Base-by-base conservation (phyloP, 441 rosid species). In the Jatropha podagrica region DNA sequence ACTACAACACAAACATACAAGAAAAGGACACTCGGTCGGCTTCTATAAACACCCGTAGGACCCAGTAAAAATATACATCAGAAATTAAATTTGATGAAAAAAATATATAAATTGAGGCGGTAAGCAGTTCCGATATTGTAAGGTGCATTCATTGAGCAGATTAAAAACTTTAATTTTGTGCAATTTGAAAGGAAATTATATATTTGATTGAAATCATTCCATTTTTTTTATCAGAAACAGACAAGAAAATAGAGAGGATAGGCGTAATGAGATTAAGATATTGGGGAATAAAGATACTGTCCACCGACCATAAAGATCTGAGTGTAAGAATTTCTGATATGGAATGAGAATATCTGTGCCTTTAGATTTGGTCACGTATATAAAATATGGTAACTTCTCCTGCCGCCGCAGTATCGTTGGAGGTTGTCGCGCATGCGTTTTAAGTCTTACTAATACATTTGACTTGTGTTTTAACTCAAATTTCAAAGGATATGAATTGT, bases 231-330 rank as follows among this genome's bases (percentile, higher is more conserved):
- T 32, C 32, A 32, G 32, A 32, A 32, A 32, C 32, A 32, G 32
- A 32, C 1, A 32, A 32, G 32, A 32, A 32, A 32, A 32, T 2
- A 32, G 32, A 32, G 2, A 32, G 32, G 2, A 32, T 32, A 32
- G 32, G 2, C 2, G 32, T 2, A 32, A 2, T 32, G 32, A 32
- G 46, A 54, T 58, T 68, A 48, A 74, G 59, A 68, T 62, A 18
- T 18, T 55, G 69, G 38, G 58, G 32, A 32, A 32, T 32, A 32
- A 2, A 32, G 32, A 32, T 32, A 1, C 32, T 32, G 32, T 32
- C 32, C 32, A 32, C 32, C 32, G 46, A 60, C 82, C 78, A 54
- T 46, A 18, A 41, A 74, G 82, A 83, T 81, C 73, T 52, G 66
- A 54, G 65, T 5, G 23, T 12, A 15, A 38, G 71, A 79, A 69